These are phyloP conservation scores for Trebouxia sp. DNA, from an alignment of 139 green algal species.

Conservation along the genomic window DNA sequence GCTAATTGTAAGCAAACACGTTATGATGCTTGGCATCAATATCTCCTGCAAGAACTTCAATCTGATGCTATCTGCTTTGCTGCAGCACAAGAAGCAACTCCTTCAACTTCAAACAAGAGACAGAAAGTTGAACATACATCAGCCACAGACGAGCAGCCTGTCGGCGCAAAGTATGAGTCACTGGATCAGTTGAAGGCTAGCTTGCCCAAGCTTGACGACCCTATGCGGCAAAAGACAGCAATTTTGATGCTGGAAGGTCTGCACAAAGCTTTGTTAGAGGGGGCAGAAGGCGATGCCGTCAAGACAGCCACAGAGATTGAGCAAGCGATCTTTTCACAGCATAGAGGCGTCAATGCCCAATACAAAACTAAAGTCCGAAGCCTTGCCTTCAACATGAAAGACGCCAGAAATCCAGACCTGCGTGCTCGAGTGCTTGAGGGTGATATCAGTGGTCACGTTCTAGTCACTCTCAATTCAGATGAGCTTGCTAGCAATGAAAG, in stretches of 20 bases:
- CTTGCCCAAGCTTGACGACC: conserved; percentile 5
- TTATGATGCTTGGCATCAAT: no score
- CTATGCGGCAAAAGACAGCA: conserved; percentile 29
- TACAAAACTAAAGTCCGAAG: conserved; percentile 94
- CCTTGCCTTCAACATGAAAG: conserved; percentile 96
- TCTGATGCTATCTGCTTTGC: no score
- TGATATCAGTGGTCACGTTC: conserved; percentile 37
- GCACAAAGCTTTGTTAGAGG: conserved; percentile 28
- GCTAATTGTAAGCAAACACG: not conserved
- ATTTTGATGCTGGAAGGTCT: conserved; percentile 36
- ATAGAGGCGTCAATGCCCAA: conserved; percentile 59
- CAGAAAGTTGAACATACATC: not conserved
- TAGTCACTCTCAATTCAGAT: conserved; percentile 84
- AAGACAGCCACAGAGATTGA: conserved; percentile 51
- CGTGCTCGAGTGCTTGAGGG: conserved; percentile 55
- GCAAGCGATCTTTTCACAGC: conserved; percentile 50
- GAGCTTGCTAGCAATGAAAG: conserved; percentile 87
- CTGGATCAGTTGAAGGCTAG: conserved; percentile 11
- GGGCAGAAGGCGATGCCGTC: conserved; percentile 28
- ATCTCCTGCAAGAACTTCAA: no score
- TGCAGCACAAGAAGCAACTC: conserved; percentile 4
- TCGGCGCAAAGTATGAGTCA: not conserved
- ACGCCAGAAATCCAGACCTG: conserved; percentile 85
- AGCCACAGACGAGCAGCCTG: not conserved
- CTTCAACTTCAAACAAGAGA: not conserved